Conservation (phyloP, 345 rosid species). For the Bruguiera sexangula region DNA sequence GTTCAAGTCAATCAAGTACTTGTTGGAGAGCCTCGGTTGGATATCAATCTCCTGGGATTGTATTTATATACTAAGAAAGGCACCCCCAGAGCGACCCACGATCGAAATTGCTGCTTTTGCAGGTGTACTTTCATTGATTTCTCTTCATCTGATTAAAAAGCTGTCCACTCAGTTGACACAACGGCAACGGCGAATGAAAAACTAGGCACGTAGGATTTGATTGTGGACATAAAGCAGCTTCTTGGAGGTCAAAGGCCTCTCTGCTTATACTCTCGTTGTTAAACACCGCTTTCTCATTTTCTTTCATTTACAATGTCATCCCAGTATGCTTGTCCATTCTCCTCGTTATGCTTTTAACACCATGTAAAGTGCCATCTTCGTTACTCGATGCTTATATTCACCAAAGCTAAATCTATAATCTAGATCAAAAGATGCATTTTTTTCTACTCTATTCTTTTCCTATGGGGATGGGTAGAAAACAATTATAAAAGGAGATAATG, state of each 20-base stretch:
- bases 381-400: too few relatives aligned
- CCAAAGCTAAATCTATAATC: too few relatives aligned
- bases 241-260: too few relatives aligned
- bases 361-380: too few relatives aligned
- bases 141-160: slow-evolving; percentile 40
- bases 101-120: slow-evolving; percentile 40
- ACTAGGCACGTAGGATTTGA: neutral
- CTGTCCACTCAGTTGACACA: slow-evolving; percentile 13
- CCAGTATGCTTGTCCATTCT: too few relatives aligned
- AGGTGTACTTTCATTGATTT: slow-evolving; percentile 45
- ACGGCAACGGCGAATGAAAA: slow-evolving; percentile 14
- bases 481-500: too few relatives aligned
- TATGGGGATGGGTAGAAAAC: too few relatives aligned
- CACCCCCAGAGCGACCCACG: slow-evolving; percentile 42
- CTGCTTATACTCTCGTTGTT: neutral
- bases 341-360: too few relatives aligned
- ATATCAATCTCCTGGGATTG: slow-evolving; percentile 47
- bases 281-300: too few relatives aligned
- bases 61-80: slow-evolving; percentile 33
- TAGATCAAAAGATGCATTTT: too few relatives aligned
- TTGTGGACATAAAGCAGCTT: neutral
- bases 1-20: neutral
- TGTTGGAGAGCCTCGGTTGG: slow-evolving; percentile 48
- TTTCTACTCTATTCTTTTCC: too few relatives aligned
- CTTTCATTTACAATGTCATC: too few relatives aligned